Evolutionary conservation across 345 rosid species (phyloP), one percentile per base, ranked within the genome.

Genomic region (Moricandia moricandioides): DNA sequence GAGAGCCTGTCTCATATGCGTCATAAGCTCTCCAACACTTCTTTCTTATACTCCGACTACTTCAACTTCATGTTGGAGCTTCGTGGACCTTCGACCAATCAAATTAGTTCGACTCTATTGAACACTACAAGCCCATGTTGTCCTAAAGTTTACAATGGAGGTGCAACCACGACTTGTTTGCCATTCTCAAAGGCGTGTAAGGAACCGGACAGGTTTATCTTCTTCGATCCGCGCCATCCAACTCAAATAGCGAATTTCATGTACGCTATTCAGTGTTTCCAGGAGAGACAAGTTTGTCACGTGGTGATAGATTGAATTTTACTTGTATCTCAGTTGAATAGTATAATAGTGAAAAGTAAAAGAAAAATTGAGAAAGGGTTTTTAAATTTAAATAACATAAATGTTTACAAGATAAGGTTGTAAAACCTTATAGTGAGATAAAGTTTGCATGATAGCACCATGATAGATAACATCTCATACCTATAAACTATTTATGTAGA

Each of bases 101-200:
- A 76, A 63, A 35, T 6, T 58, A 47, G 62, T 65, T 71, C 80
- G 55, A 65, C 1, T 47, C 7, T 17, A 14, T 8, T 71, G 72
- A 65, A 71, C 76, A 16, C 33, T 4, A 71, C 30, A 65, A 71
- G 70, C 45, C 80, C 80, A 0, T 77, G 76, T 57, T 77, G 80
- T 71, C 80, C 80, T 71, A 27, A 1, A 8, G 72, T 33, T 35
- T 77, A 77, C 35, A 31, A 77, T 71, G 76, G 80, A 47, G 63
- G 63, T 33, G 7, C 6, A 49, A 68, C 56, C 13, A 10, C 68
- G 55, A 49, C 8, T 68, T 75, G 73, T 43, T 33, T 1, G 6
- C 62, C 56, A 6, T 0, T 16, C 33, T 37, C 73, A 7, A 18
- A 0, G 1, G 8, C 33, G 4, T 74, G 79, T 37, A 35, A 68